A percentile compares a stretch with the other conserved stretches of the same genome.
These are phyloP conservation scores for Candida ortonii DNA, from an alignment of 805 yeast genomes.

Conservation along the genomic window DNA sequence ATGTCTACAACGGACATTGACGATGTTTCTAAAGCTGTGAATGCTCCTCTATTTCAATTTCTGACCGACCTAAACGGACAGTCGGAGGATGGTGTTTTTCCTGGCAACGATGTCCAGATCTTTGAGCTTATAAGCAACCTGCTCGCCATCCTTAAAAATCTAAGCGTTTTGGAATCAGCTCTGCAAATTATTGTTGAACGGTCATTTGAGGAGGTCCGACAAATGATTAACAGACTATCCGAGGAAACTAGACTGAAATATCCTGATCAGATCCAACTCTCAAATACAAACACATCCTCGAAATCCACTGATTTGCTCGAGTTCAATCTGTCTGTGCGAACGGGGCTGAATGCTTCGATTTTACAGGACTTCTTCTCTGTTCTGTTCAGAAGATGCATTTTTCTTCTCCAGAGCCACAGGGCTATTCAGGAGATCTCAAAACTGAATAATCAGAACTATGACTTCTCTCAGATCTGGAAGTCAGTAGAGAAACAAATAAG, in stretches of 20 bases:
- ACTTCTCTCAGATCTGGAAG: conserved; percentile 39
- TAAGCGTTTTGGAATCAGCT: conserved; percentile 60
- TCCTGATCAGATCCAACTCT: conserved; percentile 31
- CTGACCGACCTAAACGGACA: conserved; percentile 26
- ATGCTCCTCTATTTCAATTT: conserved; percentile 36
- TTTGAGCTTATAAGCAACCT: conserved; percentile 22
- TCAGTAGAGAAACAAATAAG: conserved; percentile 41
- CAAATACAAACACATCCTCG: conserved; percentile 12
- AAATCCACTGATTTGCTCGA: conserved; percentile 16
- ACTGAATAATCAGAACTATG: conserved; percentile 21
- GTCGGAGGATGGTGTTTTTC: conserved; percentile 22
- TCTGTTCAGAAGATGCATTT: conserved; percentile 59
- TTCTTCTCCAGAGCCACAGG: conserved; percentile 67
- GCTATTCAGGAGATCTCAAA: conserved; percentile 58
- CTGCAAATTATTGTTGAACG: conserved; percentile 53
- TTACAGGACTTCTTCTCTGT: conserved; percentile 69
- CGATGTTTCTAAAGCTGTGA: conserved; percentile 29
- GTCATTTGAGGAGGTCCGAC: conserved; percentile 60
- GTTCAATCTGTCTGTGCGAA: conserved; percentile 14
- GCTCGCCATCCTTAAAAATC: conserved; percentile 33
- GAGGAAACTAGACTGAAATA: conserved; percentile 63
- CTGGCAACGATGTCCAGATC: conserved; percentile 24
- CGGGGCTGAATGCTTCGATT: conserved; percentile 38
- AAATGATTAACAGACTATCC: conserved; percentile 56
- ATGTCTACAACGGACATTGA: conserved; percentile 26